A percentile compares a stretch with the other conserved stretches of the same genome.
These are phyloP conservation scores for Pueraria montana DNA, from an alignment of 306 rosid species.

Conservation along the genomic window DNA sequence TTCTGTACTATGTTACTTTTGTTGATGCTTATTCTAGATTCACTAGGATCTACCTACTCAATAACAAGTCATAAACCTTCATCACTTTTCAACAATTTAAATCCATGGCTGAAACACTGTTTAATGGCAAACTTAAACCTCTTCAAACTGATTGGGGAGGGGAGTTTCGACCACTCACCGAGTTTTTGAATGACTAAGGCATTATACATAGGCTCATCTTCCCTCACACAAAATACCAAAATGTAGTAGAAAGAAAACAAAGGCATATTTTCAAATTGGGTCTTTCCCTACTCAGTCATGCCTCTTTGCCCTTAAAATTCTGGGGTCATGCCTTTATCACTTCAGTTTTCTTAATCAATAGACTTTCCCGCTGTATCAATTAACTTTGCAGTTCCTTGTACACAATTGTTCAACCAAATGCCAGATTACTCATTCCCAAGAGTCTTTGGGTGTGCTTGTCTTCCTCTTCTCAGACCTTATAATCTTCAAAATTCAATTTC, in stretches of 20 bases:
- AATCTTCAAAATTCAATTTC: neutral
- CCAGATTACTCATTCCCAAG: neutral
- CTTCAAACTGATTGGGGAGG: neutral
- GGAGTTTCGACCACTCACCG: neutral
- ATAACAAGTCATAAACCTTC: neutral
- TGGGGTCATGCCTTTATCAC: neutral
- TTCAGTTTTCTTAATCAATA: neutral
- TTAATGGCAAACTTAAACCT: neutral
- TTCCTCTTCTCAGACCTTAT: neutral
- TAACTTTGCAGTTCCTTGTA: neutral
- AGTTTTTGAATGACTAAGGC: neutral
- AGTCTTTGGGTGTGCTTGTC: neutral
- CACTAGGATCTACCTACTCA: neutral
- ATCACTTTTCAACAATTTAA: neutral
- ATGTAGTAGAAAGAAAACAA: neutral
- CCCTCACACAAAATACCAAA: neutral
- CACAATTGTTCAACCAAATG: constrained; percentile 3
- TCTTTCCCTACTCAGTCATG: neutral
- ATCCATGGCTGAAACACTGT: neutral
- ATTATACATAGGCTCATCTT: neutral
- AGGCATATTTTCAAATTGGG: neutral
- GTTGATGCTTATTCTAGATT: neutral
- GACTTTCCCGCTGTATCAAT: neutral
- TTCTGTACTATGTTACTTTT: neutral
- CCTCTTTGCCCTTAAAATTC: neutral